Evolutionary conservation across 345 rosid species (phyloP), one percentile per base, ranked within the genome.

Genomic region (Geranium rotundifolium): DNA sequence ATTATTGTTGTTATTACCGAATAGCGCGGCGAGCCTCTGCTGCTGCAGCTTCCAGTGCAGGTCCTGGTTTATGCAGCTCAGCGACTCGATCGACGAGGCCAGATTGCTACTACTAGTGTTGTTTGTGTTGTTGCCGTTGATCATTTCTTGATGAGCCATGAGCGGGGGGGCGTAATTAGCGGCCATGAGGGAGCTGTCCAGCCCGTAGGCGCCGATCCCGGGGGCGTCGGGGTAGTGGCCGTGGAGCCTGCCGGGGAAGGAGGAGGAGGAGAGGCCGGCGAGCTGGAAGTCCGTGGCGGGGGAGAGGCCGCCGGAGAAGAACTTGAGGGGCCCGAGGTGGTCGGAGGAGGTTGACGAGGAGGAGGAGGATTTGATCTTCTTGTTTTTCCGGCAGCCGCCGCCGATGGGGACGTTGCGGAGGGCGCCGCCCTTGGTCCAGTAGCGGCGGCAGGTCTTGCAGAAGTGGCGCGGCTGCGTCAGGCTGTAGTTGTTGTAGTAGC

Each of bases 401-500:
- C 96, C 96, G 63, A 89, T 61, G 7, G 96, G 96, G 39, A 89
- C 87, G 82, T 83, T 86, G 37, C 96, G 85, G 10, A 89, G 70
- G 71, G 96, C 78, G 1, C 96, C 96, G 31, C 89, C 93, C 70
- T 78, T 81, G 30, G 96, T 89, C 96, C 96, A 89, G 82, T 89
- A 89, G 65, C 93, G 77, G 19, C 90, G 70, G 18, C 96, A 89
- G 65, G 84, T 82, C 78, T 86, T 89, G 77, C 96, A 89, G 72
- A 86, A 89, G 80, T 89, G 87, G 39, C 96, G 80, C 7, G 96
- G 96, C 65, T 86, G 96, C 30, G 83, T 74, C 65, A 89, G 91
- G 81, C 93, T 86, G 84, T 89, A 89, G 77, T 89, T 89, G 85
- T 89, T 89, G 89, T 81, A 89, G 85, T 89, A 89, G 72, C 96